Evolutionary conservation across 1,139 yeast genomes (phyloP), one percentile per base, ranked within the genome.

Genomic region (Entelexis paramagnoliae): DNA sequence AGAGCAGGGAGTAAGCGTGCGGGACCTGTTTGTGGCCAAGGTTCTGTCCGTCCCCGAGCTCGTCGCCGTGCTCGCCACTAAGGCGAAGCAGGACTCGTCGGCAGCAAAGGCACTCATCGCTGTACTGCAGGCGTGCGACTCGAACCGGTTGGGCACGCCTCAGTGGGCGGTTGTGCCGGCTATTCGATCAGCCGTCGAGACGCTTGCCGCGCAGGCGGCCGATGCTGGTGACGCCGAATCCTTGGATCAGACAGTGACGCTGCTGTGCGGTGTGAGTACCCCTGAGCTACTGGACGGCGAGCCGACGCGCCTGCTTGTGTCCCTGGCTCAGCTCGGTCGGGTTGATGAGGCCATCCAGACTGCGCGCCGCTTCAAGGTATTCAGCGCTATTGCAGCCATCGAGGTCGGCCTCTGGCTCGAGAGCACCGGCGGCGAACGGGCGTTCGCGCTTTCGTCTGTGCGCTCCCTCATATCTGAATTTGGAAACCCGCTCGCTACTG

Each of bases 361-460:
- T 13, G 56, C 58, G 9, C 36, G 40, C 11, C 40, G 50, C 28
- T 46, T 48, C 50, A 38, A 34, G 5, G 49, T 54, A 9, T 55
- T 38, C 40, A 44, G 53, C 6, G 58, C 58, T 2, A 29, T 50
- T 17, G 58, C 58, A 1, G 57, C 53, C 2, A 34, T 55, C 6
- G 55, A 51, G 28, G 54, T 52, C 6, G 51, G 30, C 10, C 10
- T 16, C 2, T 55, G 58, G 58, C 45, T 48, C 1, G 28, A 17
- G 2, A 42, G 36, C n/a, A 22, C 19, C 13, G 49, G 36, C 5
- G 19, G 20, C 4, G 53, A 51, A 11, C 44, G 48, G 17, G 22
- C 5, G 2, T 9, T 9, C 1, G 41, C 38, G 2, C 34, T 48
- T 7, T 33, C 24, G 4, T 19, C 36, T 4, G 44, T 50, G 4